Evolutionary conservation across 2,329 filamentous ascomycete species (phyloP), one percentile per base, ranked within the genome.

Genomic region (Didymella keratinophila): DNA sequence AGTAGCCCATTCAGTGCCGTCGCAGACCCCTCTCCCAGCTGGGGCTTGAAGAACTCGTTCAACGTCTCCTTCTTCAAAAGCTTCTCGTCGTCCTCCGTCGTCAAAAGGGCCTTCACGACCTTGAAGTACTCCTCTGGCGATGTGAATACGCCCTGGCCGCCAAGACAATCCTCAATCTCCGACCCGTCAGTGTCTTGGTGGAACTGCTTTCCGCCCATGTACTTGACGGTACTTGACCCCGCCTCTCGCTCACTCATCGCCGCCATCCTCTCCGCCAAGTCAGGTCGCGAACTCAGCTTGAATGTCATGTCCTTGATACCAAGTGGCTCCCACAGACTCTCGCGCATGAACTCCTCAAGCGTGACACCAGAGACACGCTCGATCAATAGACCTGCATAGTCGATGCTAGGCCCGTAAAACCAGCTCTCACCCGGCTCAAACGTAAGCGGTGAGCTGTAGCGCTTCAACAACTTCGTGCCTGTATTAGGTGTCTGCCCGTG

Each of bases 331-430:
- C 80, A 78, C 11, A 84, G 76, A 55, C 81, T 70, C 28, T 83
- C 78, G 0, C 86, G 86, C 1, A 88, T 87, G 61, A 89, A 85
- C 59, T 86, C 85, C 1, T 88, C 71, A 4, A 90, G 72, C 0
- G 87, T 83, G 59, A 74, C 72, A 6, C 73, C 70, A 25, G 67
- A 80, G 75, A 80, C 43, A 4, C 67, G 69, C 65, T 83, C 79
- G 4, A 85, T 69, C 1, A 79, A 70, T 5, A 78, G 58, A 3
- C 81, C 82, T 0, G 79, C 82, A 77, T 80, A 85, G 71, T 85
- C 83, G 41, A 79, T 56, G 0, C 72, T 70, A 3, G 75, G 66
- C 4, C 83, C 82, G 57, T 86, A 86, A 28, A 70, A 72, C 83
- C 83, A 86, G 7, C 78, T 76, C 3, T 78, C 72, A 0, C 83